These are phyloP conservation scores for Warburgia ugandensis DNA, from an alignment of 164 flowering plant species.

Conservation along the genomic window DNA sequence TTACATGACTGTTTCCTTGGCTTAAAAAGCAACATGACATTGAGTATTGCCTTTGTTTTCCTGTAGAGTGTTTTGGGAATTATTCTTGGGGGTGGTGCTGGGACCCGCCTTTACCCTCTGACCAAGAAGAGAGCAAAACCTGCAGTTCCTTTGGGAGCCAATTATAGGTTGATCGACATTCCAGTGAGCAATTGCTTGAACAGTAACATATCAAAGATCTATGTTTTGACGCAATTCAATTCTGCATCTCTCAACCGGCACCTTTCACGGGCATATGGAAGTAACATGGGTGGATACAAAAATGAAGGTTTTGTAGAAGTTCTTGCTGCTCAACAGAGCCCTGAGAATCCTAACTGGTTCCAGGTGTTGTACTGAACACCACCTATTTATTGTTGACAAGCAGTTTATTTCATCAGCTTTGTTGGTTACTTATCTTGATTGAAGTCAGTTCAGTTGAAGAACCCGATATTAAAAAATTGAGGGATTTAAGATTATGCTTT, in stretches of 20 bases:
- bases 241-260: constrained; percentile 93
- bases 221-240: constrained; percentile 87
- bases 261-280: constrained; percentile 74
- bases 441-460: no score
- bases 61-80: constrained; percentile 82
- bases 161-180: constrained; percentile 82
- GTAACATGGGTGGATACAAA: constrained; percentile 77
- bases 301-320: constrained; percentile 95
- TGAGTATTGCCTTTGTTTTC: background rate
- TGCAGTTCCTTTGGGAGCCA: constrained; percentile 88
- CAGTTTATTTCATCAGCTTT: no score
- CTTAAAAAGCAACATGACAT: background rate
- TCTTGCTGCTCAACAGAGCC: constrained; percentile 95
- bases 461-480: no score
- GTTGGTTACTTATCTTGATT: no score
- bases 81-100: constrained; percentile 92
- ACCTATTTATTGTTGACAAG: no score
- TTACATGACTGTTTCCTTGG: no score
- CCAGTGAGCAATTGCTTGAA: constrained; percentile 92
- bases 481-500: no score
- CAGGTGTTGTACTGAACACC: constrained; percentile 73
- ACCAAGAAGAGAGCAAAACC: constrained; percentile 91
- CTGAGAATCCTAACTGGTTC: constrained; percentile 92
- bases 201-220: constrained; percentile 78
- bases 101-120: constrained; percentile 79